phyloP scores from a whole-genome alignment of 805 yeast species.

The Spathaspora passalidarum region DNA sequence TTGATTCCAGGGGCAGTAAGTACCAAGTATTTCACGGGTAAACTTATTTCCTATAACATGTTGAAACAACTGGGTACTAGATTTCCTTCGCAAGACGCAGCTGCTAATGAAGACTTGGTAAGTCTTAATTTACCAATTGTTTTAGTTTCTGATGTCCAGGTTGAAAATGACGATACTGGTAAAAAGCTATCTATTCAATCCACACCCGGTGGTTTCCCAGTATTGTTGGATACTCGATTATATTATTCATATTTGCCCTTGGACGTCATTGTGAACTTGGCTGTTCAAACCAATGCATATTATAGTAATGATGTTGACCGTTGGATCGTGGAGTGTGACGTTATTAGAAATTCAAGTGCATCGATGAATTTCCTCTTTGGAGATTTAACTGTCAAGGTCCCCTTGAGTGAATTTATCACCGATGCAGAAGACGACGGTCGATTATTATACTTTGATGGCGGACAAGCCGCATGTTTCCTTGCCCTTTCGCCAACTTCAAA shows the following conservation, averaged over 20 bases:
- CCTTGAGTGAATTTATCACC: constrained; percentile 46
- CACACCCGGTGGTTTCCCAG: constrained; percentile 41
- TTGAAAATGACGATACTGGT: constrained; percentile 34
- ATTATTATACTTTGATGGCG: constrained; percentile 48
- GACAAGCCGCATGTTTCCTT: constrained; percentile 56
- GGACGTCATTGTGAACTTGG: constrained; percentile 54
- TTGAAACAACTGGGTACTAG: constrained; percentile 46
- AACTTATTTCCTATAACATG: constrained; percentile 47
- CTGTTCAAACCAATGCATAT: constrained; percentile 67
- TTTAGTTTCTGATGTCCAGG: constrained; percentile 20
- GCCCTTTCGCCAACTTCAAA: constrained; percentile 46
- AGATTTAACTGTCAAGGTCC: constrained; percentile 46
- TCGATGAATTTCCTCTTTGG: constrained; percentile 53
- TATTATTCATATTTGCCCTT: constrained; percentile 52
- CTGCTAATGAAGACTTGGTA: constrained; percentile 11
- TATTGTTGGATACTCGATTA: constrained; percentile 56
- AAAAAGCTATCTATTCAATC: constrained; percentile 29
- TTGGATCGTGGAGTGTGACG: constrained; percentile 65
- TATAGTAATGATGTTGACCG: constrained; percentile 43
- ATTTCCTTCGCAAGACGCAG: constrained; percentile 31
- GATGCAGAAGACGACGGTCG: constrained; percentile 32
- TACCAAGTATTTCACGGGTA: constrained; percentile 42
- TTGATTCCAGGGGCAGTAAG: constrained; percentile 62
- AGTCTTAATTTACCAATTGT: constrained; percentile 27
- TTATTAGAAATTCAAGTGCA: constrained; percentile 46